Base-by-base conservation (phyloP, 139 green algal genomes). In the Closterium sp. region DNA sequence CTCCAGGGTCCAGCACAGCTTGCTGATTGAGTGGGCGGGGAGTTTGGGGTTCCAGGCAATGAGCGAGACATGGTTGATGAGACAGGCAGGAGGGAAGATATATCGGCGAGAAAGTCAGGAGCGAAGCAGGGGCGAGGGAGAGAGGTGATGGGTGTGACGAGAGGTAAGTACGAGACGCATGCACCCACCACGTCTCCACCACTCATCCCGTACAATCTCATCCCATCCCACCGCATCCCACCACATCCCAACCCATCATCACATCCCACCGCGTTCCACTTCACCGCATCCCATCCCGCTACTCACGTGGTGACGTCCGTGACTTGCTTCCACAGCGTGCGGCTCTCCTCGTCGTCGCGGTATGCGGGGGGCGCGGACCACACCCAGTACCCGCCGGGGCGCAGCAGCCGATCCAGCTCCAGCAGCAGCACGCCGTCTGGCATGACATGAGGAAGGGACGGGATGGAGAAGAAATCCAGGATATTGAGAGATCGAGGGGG, bases 1-100 rank as follows among this genome's bases (percentile, higher is more conserved):
- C 24, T 29, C 89, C n/a, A 89, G 24, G 19, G 70, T 88, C 89
- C 89, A 91, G 89, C 89, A 91, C n/a, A 91, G 34, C n/a, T 84
- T n/a, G 87, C 87, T 89, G 87, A 24, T 27, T 79, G 42, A 7
- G 42, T 62, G 62, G 17, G 62, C 1, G 62, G 62, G 62, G 29
- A 24, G 32, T 34, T 22, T 0, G 30, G 13, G 30, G 85, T 7
- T 38, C 0, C n/a, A 87, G 3, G 38, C 34, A 13, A 79, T 79
- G 62, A 24, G 62, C 1, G 62, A 79, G 62, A 79, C 62, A 79
- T 38, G 85, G 30, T 21, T 21, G 11, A 32, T 88, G 85, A 32
- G 30, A 24, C 19, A 88, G 85, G 85, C 19, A 88, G 85, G 85
- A 9, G 10, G 24, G 62, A 24, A 2, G 62, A 6, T 1, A 79